Base-by-base conservation (phyloP, 2,329 filamentous ascomycete genomes). In the Epichloe aotearoae region DNA sequence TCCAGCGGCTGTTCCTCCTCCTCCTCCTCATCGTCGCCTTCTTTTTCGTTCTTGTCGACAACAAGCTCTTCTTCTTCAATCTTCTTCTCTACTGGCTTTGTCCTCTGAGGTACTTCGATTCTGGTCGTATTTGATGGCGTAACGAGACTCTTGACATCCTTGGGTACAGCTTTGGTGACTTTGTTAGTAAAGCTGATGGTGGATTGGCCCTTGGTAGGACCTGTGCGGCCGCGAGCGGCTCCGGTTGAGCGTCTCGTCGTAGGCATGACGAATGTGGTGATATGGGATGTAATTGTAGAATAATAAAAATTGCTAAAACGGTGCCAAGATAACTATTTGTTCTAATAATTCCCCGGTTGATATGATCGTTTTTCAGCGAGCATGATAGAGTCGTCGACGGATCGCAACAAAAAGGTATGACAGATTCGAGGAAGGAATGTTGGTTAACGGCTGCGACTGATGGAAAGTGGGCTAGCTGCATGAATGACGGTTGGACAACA, bases 151-250 rank as follows among this genome's bases (percentile, higher is more conserved):
- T 78, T 78, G 55, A 59, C 61, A 19, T 74, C 67, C 56, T 72
- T 73, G 23, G 73, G 63, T 3, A 72, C 68, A 37, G 70, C 63
- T 61, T 81, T 81, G 52, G 76, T 80, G 44, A 81, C 74, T 41
- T 69, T 69, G 62, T 73, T 73, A 58, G 76, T 72, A 68, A 81
- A 81, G 62, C 73, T 79, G 52, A 80, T 70, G 38, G 74, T 80
- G 8, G 75, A 73, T 56, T 81, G 77, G 37, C 67, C 67, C 60
- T 73, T 75, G 53, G 62, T 61, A 45, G 67, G 62, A 8, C 62
- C 63, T 19, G 64, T 57, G 26, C 66, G 63, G 50, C 65, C 58
- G 45, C 66, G 63, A 55, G 63, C 58, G 56, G 62, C 64, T 57
- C 66, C 65, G 40, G 70, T 63, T n/a, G 75, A 72, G 61, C 73